Percentiles rank a stretch among this genome's conserved stretches.
phyloP scores from a whole-genome alignment of 352 stramenopile species.

The Phytophthora capsici region DNA sequence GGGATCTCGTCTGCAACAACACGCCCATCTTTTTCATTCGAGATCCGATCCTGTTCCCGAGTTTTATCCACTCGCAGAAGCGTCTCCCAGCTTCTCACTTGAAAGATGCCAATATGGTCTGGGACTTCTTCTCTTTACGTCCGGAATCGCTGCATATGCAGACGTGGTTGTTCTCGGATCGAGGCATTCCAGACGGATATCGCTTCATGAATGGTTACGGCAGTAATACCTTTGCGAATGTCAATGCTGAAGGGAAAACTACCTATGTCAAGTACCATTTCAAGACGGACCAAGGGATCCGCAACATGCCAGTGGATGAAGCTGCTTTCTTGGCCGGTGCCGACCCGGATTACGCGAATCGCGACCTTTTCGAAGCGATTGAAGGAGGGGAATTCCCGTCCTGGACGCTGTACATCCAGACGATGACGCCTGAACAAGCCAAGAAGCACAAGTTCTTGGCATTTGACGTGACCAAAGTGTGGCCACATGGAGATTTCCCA shows the following conservation, averaged over 20 bases:
- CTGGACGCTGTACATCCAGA: slow-evolving; percentile 90
- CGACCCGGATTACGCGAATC: slow-evolving; percentile 86
- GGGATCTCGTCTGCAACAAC: slow-evolving; percentile 91
- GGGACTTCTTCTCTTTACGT: slow-evolving; percentile 87
- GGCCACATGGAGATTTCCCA: slow-evolving; percentile 83
- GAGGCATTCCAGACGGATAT: slow-evolving; percentile 82
- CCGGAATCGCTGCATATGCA: slow-evolving; percentile 87
- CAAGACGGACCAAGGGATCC: slow-evolving; percentile 86
- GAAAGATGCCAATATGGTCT: slow-evolving; percentile 85
- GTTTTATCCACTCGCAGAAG: slow-evolving; percentile 93
- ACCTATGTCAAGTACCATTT: slow-evolving; percentile 93
- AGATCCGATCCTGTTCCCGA: slow-evolving; percentile 91
- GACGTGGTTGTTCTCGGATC: slow-evolving; percentile 86
- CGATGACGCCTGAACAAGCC: slow-evolving; percentile 83
- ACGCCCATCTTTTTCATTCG: slow-evolving; percentile 93
- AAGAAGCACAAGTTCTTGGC: slow-evolving; percentile 65
- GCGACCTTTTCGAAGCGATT: slow-evolving; percentile 90
- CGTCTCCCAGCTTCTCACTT: slow-evolving; percentile 82
- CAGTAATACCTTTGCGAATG: slow-evolving; percentile 89
- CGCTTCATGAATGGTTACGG: slow-evolving; percentile 91
- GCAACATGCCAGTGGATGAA: slow-evolving; percentile 78
- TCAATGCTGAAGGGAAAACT: slow-evolving; percentile 66
- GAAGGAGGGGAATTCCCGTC: slow-evolving; percentile 61
- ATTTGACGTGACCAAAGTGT: slow-evolving; percentile 93
- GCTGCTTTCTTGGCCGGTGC: slow-evolving; percentile 56